Conservation (phyloP, 2,329 filamentous ascomycete species). For the Stagonosporopsis vannaccii region DNA sequence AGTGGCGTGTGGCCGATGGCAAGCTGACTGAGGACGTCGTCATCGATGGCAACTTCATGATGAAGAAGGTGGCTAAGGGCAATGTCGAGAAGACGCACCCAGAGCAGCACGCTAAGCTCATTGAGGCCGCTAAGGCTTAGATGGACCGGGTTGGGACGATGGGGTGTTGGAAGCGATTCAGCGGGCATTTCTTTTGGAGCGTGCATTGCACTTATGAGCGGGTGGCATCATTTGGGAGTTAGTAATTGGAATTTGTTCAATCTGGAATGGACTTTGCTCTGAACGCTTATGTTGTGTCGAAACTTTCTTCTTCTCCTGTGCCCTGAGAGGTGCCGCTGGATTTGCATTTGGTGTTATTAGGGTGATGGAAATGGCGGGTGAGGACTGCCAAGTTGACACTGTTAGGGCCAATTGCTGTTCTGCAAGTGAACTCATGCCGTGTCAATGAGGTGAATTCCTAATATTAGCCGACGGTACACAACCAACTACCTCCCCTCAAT, state of each 20-base stretch:
- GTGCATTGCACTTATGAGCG: not conserved
- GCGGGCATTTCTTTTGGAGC: not conserved
- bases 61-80: constrained; percentile 53
- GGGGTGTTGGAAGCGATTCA: not conserved
- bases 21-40: constrained; percentile 48
- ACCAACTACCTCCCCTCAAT: too few relatives aligned
- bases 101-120: constrained; percentile 45
- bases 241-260: not conserved
- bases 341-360: too few relatives aligned
- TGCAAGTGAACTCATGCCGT: too few relatives aligned
- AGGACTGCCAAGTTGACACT: too few relatives aligned
- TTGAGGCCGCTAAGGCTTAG: constrained; percentile 34
- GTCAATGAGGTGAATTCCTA: too few relatives aligned
- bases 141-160: not conserved
- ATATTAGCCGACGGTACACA: too few relatives aligned
- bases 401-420: too few relatives aligned
- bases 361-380: too few relatives aligned
- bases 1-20: constrained; percentile 47
- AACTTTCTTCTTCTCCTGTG: not conserved
- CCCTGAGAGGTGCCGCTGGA: too few relatives aligned
- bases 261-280: too few relatives aligned
- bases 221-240: not conserved
- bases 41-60: constrained; percentile 53
- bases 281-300: not conserved
- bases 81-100: constrained; percentile 53